phyloP scores from a whole-genome alignment of 2,329 filamentous ascomycete genomes.

The Lojkania enalia region DNA sequence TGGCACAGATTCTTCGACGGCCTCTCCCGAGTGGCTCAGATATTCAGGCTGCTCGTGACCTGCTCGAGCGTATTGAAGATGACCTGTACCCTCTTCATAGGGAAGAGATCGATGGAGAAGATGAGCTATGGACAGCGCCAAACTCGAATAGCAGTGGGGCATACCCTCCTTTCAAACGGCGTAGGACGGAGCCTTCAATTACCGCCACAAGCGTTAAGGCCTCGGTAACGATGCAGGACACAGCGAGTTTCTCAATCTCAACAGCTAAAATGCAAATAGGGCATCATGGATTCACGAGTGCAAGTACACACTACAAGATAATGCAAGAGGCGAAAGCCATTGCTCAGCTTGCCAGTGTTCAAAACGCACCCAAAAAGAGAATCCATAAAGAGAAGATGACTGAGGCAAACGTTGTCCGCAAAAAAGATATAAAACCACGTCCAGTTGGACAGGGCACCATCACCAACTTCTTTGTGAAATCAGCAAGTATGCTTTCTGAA shows the following conservation, averaged over 20 bases:
- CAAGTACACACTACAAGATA: slow-evolving; percentile 43
- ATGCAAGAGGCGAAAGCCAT: slow-evolving; percentile 42
- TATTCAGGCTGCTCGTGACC: slow-evolving; percentile 25
- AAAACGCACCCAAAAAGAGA: slow-evolving; percentile 25
- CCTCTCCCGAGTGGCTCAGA: slow-evolving; percentile 57
- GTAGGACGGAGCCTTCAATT: slow-evolving; percentile 26
- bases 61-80: slow-evolving; percentile 39
- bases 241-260: slow-evolving; percentile 31
- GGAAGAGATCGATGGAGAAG: slow-evolving; percentile 39
- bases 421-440: slow-evolving; percentile 40
- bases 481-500: slow-evolving; percentile 21
- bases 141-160: slow-evolving; percentile 7
- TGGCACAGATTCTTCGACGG: slow-evolving; percentile 72
- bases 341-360: slow-evolving; percentile 25
- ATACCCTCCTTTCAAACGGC: slow-evolving; percentile 26
- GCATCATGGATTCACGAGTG: slow-evolving; percentile 45
- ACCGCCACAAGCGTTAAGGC: slow-evolving; percentile 14
- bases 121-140: slow-evolving; percentile 19
- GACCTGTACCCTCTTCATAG: slow-evolving; percentile 40
- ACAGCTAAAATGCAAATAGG: slow-evolving; percentile 25
- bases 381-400: slow-evolving; percentile 30
- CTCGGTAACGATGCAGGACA: slow-evolving; percentile 36
- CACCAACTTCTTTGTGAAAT: slow-evolving; percentile 55
- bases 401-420: slow-evolving; percentile 19
- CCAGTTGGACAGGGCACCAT: slow-evolving; percentile 56